Percentiles rank a stretch among this genome's conserved stretches.
Conservation (phyloP, 2,329 filamentous ascomycete species). For the Elsinoe necatrix region DNA sequence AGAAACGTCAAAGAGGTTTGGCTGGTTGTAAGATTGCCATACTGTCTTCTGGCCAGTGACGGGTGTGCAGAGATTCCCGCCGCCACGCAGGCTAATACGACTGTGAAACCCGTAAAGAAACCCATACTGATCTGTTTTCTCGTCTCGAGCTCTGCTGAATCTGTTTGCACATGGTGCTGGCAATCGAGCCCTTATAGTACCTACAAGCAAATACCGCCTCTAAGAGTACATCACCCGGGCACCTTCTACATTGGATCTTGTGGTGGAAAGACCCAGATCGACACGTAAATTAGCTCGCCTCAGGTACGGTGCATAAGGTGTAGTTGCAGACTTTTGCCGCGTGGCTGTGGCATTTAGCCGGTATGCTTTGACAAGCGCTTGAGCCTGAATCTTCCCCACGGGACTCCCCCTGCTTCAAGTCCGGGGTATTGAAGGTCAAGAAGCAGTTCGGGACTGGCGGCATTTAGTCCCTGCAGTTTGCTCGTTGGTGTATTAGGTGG, state of each 20-base stretch:
- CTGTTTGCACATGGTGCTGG: neutral
- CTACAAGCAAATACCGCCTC: neutral
- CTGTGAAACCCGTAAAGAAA: neutral
- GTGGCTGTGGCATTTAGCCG: conserved; percentile 5
- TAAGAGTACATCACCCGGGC: neutral
- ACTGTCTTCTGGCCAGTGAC: neutral
- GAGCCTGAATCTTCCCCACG: conserved; percentile 8
- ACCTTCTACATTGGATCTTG: conserved; percentile 6
- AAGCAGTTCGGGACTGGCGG: conserved; percentile 1
- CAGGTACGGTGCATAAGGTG: neutral
- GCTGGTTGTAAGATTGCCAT: neutral
- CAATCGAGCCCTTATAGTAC: neutral
- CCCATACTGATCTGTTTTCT: neutral
- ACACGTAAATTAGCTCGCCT: neutral
- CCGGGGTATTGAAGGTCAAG: neutral
- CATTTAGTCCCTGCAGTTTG: neutral
- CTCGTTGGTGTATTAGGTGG: neutral
- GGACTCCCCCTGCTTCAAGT: neutral
- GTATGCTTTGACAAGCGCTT: neutral
- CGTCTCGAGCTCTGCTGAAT: neutral
- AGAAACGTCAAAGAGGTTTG: conserved; percentile 42
- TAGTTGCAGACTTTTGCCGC: neutral
- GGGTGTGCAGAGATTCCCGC: conserved; percentile 1
- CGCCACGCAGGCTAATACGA: neutral
- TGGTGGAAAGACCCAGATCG: conserved; percentile 2